Conservation (phyloP, 768 basidiomycete genomes). For the Hebeloma cylindrosporum region DNA sequence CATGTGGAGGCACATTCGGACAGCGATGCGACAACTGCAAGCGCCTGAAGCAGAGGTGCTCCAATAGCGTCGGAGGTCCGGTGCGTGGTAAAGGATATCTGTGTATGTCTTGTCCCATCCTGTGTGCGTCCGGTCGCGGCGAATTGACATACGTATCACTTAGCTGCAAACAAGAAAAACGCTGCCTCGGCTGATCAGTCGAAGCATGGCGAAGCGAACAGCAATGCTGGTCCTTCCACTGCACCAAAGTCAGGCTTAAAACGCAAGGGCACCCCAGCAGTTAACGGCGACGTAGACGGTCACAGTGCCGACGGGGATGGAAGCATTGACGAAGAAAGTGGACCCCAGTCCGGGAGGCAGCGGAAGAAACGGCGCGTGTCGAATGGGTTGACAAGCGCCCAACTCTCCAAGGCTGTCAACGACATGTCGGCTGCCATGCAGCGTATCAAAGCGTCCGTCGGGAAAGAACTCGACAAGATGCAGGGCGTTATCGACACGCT, state of each 20-base stretch:
- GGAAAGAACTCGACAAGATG: conserved; percentile 37
- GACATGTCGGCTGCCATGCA: conserved; percentile 38
- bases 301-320: conserved; percentile 28
- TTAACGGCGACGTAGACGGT: conserved; percentile 25
- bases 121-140: too few species aligned
- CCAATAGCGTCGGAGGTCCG: conserved; percentile 44
- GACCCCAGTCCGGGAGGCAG: conserved; percentile 27
- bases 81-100: conserved; percentile 40
- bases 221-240: conserved; percentile 8
- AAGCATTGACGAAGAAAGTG: conserved; percentile 36
- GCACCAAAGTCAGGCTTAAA: conserved; percentile 16
- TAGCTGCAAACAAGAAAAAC: conserved; percentile 25
- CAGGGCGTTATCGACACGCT: conserved; percentile 29
- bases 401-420: conserved; percentile 32
- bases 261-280: conserved; percentile 25
- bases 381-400: conserved; percentile 30
- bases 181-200: conserved; percentile 18
- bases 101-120: conserved; percentile 16
- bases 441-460: conserved; percentile 32
- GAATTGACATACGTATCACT: too few species aligned
- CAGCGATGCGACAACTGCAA: conserved; percentile 49
- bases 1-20: conserved; percentile 42
- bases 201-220: conserved; percentile 18
- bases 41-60: conserved; percentile 46
- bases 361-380: conserved; percentile 35